A percentile compares a stretch with the other conserved stretches of the same genome.
Conservation (phyloP, 257 asterid species). For the Thymus mandschuricus region DNA sequence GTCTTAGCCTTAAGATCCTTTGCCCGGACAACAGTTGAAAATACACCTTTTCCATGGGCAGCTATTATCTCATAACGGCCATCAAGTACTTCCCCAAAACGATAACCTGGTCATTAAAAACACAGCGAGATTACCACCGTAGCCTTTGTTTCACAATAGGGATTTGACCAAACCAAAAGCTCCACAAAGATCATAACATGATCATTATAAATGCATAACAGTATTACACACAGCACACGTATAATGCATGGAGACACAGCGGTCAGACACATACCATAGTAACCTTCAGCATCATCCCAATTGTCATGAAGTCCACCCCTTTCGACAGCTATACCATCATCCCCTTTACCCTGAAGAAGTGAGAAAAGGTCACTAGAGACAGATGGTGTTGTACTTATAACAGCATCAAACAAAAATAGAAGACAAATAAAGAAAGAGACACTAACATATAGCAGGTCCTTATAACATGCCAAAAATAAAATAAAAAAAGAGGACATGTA, state of each 20-base stretch:
- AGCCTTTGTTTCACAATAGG: not conserved
- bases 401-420: not conserved
- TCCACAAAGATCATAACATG: slow-evolving; percentile 8
- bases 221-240: slow-evolving; percentile 7
- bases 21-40: slow-evolving; percentile 95
- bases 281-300: slow-evolving; percentile 98
- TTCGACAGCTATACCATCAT: slow-evolving; percentile 73
- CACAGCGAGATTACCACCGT: slow-evolving; percentile 11
- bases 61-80: slow-evolving; percentile 93
- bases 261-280: slow-evolving; percentile 64
- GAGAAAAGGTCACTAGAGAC: not conserved
- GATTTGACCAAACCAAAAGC: not conserved
- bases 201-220: not conserved
- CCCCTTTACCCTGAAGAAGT: slow-evolving; percentile 72
- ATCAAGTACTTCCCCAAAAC: slow-evolving; percentile 94
- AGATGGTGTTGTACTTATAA: not conserved
- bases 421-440: too few species aligned
- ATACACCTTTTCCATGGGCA: slow-evolving; percentile 98
- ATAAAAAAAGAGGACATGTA: not conserved
- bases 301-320: slow-evolving; percentile 79
- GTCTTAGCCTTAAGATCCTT: slow-evolving; percentile 86
- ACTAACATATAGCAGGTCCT: not conserved
- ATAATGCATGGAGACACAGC: slow-evolving; percentile 1
- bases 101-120: slow-evolving; percentile 58
- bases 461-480: not conserved